Evolutionary conservation across 2,329 filamentous ascomycete genomes (phyloP).

Genomic region (Scortechinia acanthostroma): DNA sequence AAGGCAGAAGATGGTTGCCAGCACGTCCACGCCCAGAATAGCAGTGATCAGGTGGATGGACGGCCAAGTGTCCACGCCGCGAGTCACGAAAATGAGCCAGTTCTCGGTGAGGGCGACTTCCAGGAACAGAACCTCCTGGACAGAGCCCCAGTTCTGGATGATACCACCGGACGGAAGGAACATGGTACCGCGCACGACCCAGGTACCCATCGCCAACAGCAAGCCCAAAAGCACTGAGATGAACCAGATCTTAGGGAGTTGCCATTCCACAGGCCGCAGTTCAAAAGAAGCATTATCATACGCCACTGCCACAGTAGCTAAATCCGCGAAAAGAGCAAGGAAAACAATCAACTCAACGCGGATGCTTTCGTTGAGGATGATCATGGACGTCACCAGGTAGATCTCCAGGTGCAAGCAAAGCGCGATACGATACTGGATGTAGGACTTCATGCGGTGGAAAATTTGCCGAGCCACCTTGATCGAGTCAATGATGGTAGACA

Average conservation of each 20-base stretch:
- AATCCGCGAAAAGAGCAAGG: constrained; percentile 72
- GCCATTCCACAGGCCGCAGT: constrained; percentile 71
- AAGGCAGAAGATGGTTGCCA: constrained; percentile 68
- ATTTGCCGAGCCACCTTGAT: constrained; percentile 72
- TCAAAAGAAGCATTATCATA: constrained; percentile 77
- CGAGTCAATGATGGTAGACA: constrained; percentile 64
- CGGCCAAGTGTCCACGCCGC: constrained; percentile 66
- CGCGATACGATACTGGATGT: constrained; percentile 72
- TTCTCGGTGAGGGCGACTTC: constrained; percentile 70
- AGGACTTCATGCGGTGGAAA: constrained; percentile 74
- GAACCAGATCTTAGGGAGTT: constrained; percentile 75
- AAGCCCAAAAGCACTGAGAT: constrained; percentile 64
- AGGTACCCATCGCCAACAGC: constrained; percentile 64
- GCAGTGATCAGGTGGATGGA: constrained; percentile 69
- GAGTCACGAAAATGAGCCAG: constrained; percentile 74
- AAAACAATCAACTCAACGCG: constrained; percentile 70
- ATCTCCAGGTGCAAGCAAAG: constrained; percentile 70
- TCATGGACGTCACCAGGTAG: constrained; percentile 72
- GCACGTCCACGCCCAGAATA: constrained; percentile 64
- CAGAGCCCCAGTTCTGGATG: constrained; percentile 67
- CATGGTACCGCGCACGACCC: constrained; percentile 66
- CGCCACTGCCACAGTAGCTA: constrained; percentile 72
- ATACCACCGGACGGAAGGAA: constrained; percentile 66
- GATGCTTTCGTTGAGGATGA: constrained; percentile 74
- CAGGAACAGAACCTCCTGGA: constrained; percentile 71